These are phyloP conservation scores for Metroxylon sagu DNA, from an alignment of 176 grass and related monocot species.

Conservation along the genomic window DNA sequence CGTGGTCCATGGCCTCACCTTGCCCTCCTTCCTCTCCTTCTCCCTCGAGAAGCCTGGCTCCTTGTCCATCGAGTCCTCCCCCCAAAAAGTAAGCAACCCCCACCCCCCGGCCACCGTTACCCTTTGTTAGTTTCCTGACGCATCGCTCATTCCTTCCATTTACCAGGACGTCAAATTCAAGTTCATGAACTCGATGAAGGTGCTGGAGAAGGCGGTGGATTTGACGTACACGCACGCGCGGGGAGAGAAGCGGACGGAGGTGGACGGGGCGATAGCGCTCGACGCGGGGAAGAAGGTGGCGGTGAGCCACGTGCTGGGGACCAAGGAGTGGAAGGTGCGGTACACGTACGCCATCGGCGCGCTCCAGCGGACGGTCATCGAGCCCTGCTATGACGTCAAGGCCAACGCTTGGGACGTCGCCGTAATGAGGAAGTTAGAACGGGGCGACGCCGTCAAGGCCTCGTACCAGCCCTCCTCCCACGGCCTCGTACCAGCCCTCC, in stretches of 20 bases:
- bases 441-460: neutral
- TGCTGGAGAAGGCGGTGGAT: neutral
- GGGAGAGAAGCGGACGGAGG: neutral
- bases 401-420: neutral
- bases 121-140: neutral
- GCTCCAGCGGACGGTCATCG: neutral
- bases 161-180: neutral
- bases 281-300: neutral
- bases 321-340: neutral
- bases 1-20: neutral
- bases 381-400: constrained; percentile 1
- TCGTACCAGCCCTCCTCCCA: neutral
- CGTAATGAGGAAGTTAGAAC: neutral
- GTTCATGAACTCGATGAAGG: constrained; percentile 6
- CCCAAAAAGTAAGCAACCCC: neutral
- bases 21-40: neutral
- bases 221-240: neutral
- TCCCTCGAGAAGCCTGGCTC: constrained; percentile 5
- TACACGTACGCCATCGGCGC: neutral
- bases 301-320: constrained; percentile 1
- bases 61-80: neutral
- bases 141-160: neutral
- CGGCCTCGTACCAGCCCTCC: neutral
- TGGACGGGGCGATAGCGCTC: neutral
- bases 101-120: neutral